A percentile compares a stretch with the other conserved stretches of the same genome.
Conservation (phyloP, 164 flowering plant genomes). For the Macadamia integrifolia region DNA sequence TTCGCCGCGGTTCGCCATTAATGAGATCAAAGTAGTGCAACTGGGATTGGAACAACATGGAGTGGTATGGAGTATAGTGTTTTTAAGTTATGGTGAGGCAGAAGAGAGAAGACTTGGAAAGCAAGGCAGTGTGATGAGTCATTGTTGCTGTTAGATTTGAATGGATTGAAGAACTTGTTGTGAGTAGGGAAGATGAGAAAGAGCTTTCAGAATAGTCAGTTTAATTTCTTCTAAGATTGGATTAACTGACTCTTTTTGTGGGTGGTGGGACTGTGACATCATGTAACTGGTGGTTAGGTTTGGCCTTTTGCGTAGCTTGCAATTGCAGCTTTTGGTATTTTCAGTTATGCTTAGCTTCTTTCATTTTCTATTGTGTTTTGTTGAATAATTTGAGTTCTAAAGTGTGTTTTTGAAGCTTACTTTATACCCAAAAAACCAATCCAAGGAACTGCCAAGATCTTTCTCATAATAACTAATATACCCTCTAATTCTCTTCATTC, state of each 20-base stretch:
- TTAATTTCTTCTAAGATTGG: not conserved
- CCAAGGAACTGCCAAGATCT: too few relatives aligned
- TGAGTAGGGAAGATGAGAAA: constrained; percentile 30
- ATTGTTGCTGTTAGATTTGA: constrained; percentile 13
- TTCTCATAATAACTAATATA: too few relatives aligned
- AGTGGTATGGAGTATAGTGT: not conserved
- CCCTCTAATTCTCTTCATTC: too few relatives aligned
- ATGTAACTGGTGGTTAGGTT: constrained; percentile 4
- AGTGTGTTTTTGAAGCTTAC: too few relatives aligned
- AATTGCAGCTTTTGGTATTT: constrained; percentile 28
- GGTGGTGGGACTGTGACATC: constrained; percentile 34
- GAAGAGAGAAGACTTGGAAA: constrained; percentile 18
- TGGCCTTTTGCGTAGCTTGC: constrained; percentile 42
- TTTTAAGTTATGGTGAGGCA: constrained; percentile 7
- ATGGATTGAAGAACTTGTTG: not conserved
- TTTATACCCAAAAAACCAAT: too few relatives aligned
- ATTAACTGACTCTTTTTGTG: constrained; percentile 16
- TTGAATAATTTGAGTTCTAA: too few relatives aligned
- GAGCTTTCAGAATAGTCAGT: constrained; percentile 39
- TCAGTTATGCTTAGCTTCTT: not conserved
- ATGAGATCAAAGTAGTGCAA: not conserved
- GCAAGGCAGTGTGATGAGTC: constrained; percentile 16
- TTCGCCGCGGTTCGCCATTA: constrained; percentile 21
- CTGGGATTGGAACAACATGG: constrained; percentile 9
- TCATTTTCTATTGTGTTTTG: too few relatives aligned